Percentiles rank a stretch among this genome's conserved stretches.
Evolutionary conservation across 345 rosid species (phyloP).

Genomic region (Syzygium aromaticum): DNA sequence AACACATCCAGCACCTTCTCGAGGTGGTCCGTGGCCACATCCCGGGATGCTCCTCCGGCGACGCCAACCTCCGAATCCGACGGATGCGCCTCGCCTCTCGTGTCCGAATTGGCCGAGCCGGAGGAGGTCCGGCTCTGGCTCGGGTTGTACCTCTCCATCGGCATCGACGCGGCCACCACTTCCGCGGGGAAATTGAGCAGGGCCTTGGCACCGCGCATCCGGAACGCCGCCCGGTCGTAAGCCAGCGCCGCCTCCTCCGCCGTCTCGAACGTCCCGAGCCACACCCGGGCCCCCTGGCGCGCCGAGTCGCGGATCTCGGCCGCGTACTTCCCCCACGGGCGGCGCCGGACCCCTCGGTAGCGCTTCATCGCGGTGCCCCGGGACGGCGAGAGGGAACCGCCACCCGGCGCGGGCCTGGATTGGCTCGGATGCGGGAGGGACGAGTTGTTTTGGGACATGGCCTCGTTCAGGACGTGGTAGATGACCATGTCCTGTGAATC

Average conservation of each 20-base stretch:
- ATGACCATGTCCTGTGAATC: constrained; percentile 67
- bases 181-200: constrained; percentile 49
- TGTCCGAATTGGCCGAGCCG: background rate
- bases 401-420: constrained; percentile 2
- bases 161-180: constrained; percentile 9
- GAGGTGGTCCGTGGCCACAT: background rate
- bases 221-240: constrained; percentile 50
- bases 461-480: constrained; percentile 41
- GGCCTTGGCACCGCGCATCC: constrained; percentile 65
- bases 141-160: background rate
- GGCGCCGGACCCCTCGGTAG: constrained; percentile 54
- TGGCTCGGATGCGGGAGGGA: background rate
- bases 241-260: constrained; percentile 65
- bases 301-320: constrained; percentile 57
- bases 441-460: background rate
- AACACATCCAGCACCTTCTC: background rate
- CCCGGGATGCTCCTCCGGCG: background rate
- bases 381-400: constrained; percentile 7
- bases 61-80: background rate
- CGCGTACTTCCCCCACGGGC: constrained; percentile 68
- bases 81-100: background rate
- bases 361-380: constrained; percentile 33
- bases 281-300: constrained; percentile 34
- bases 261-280: constrained; percentile 57
- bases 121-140: background rate